phyloP scores from a whole-genome alignment of 441 rosid species.

The Biscutella auriculata region DNA sequence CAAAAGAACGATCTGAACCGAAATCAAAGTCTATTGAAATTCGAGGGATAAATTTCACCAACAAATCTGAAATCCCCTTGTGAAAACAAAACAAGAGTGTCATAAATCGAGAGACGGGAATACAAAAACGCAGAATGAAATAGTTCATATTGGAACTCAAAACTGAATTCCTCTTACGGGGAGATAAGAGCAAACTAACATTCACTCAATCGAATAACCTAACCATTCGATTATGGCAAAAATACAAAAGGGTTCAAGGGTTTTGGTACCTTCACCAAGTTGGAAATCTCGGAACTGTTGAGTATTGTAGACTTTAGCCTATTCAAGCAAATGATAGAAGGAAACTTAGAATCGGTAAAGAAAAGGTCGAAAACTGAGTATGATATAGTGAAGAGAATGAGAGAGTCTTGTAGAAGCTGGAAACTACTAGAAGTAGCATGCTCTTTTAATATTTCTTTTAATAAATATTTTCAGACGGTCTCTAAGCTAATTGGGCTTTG shows the following conservation, averaged over 20 bases:
- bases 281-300: constrained; percentile 47
- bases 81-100: neutral
- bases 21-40: no score
- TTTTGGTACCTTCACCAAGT: constrained; percentile 56
- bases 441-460: neutral
- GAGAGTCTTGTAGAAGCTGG: constrained; percentile 6
- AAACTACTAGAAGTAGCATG: constrained; percentile 14
- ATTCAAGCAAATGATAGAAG: no score
- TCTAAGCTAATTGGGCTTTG: neutral
- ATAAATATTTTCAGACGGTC: neutral
- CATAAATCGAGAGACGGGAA: neutral
- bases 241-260: no score
- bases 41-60: neutral
- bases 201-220: neutral
- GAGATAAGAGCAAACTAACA: neutral
- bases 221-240: neutral
- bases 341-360: neutral
- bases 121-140: neutral
- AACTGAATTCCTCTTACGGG: neutral
- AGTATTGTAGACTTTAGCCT: no score
- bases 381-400: neutral
- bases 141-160: neutral
- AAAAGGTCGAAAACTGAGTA: neutral
- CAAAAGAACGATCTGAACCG: no score
- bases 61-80: neutral